A percentile compares a stretch with the other conserved stretches of the same genome.
Evolutionary conservation across 2,329 filamentous ascomycete genomes (phyloP).

Genomic region (Didymellaceae sp.): DNA sequence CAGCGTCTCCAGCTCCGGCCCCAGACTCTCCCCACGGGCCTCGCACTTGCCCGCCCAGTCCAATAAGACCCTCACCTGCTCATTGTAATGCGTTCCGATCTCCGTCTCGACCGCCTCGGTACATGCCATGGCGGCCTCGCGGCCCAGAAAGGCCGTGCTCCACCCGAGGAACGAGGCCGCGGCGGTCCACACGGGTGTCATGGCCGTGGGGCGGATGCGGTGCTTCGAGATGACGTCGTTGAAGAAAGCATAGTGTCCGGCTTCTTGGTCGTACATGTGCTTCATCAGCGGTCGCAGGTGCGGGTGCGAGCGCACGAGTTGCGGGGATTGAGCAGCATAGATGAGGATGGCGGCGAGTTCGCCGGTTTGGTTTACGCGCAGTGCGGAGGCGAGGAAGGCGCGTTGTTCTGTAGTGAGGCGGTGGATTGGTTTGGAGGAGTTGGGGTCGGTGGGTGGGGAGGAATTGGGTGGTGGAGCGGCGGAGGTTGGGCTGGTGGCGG

Average conservation of each 20-base stretch:
- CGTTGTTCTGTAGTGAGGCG: slow-evolving; percentile 42
- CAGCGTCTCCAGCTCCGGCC: slow-evolving; percentile 76
- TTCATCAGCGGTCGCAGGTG: slow-evolving; percentile 89
- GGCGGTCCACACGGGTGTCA: slow-evolving; percentile 88
- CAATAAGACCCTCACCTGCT: slow-evolving; percentile 81
- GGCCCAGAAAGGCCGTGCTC: slow-evolving; percentile 85
- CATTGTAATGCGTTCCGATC: slow-evolving; percentile 95
- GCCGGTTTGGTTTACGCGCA: slow-evolving; percentile 96
- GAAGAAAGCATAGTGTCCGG: slow-evolving; percentile 83
- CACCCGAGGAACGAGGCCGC: slow-evolving; percentile 85
- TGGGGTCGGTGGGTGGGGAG: neutral
- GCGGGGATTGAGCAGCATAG: slow-evolving; percentile 86
- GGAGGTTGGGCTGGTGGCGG: slow-evolving; percentile 11
- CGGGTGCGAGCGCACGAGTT: slow-evolving; percentile 79
- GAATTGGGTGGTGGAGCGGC: slow-evolving; percentile 8
- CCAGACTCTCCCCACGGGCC: slow-evolving; percentile 77
- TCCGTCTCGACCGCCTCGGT: slow-evolving; percentile 98
- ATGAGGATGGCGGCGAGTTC: slow-evolving; percentile 97
- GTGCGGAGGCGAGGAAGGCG: slow-evolving; percentile 52
- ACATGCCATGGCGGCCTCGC: slow-evolving; percentile 97
- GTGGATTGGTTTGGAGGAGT: slow-evolving; percentile 25
- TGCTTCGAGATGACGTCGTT: slow-evolving; percentile 83
- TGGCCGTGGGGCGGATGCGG: slow-evolving; percentile 86
- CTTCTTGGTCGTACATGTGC: slow-evolving; percentile 99
- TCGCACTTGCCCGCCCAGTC: slow-evolving; percentile 82